Evolutionary conservation across 2,329 filamentous ascomycete genomes (phyloP).

Genomic region (Cladophialophora carrionii): DNA sequence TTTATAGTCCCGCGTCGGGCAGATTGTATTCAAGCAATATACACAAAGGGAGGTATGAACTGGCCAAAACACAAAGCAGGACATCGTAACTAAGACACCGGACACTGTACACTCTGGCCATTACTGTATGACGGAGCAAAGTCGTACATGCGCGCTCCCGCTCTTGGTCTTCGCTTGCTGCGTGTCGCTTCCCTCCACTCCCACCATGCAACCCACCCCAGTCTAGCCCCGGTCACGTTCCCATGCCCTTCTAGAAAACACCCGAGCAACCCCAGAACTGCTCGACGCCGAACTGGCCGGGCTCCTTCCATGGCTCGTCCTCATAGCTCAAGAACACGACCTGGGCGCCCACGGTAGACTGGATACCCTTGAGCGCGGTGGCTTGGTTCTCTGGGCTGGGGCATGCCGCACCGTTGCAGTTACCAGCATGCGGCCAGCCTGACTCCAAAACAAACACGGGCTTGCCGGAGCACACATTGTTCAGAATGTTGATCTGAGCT

Average conservation of each 20-base stretch:
- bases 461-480: slow-evolving; percentile 71
- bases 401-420: slow-evolving; percentile 71
- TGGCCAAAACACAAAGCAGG: slow-evolving; percentile 7
- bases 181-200: neutral
- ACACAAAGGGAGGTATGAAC: slow-evolving; percentile 15
- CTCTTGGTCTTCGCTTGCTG: slow-evolving; percentile 10
- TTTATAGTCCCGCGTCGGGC: slow-evolving; percentile 9
- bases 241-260: slow-evolving; percentile 50
- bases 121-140: slow-evolving; percentile 6
- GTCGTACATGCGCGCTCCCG: slow-evolving; percentile 11
- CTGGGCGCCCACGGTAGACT: slow-evolving; percentile 65
- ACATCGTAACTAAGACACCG: slow-evolving; percentile 20
- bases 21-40: slow-evolving; percentile 22
- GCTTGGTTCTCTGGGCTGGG: slow-evolving; percentile 70
- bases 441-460: slow-evolving; percentile 82
- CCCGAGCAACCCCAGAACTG: slow-evolving; percentile 72
- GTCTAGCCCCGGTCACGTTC: neutral
- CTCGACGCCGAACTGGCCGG: slow-evolving; percentile 73
- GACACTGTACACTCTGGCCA: slow-evolving; percentile 7
- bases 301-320: slow-evolving; percentile 80
- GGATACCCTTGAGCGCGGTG: slow-evolving; percentile 72
- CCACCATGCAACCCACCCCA: neutral
- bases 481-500: slow-evolving; percentile 71
- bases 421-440: slow-evolving; percentile 78
- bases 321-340: slow-evolving; percentile 80